These are phyloP conservation scores for Singerocomus inundabilis DNA, from an alignment of 1,284 basidiomycete genomes.

Conservation along the genomic window DNA sequence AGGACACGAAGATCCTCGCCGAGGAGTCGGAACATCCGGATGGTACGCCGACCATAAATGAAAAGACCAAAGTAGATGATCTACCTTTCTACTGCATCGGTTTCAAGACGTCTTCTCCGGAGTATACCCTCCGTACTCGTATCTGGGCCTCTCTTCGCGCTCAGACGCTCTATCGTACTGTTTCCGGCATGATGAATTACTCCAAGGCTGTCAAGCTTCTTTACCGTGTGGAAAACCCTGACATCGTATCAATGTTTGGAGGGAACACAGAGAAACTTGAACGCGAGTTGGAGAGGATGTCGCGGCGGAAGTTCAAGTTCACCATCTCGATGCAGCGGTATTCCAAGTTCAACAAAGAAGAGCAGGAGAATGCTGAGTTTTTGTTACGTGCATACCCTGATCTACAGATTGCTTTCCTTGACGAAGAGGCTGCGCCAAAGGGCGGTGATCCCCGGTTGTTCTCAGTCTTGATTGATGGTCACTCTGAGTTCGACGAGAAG, in stretches of 20 bases:
- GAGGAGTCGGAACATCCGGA: conserved; percentile 79
- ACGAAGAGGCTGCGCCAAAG: conserved; percentile 90
- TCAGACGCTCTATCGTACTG: conserved; percentile 97
- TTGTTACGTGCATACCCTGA: conserved; percentile 97
- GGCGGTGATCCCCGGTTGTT: conserved; percentile 90
- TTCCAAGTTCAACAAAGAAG: conserved; percentile 99
- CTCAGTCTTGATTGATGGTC: conserved; percentile 95
- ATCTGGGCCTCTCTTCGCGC: conserved; percentile 99
- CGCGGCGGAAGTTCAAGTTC: conserved; percentile 98
- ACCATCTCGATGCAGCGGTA: conserved; percentile 99
- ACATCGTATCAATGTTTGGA: conserved; percentile 94
- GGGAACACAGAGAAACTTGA: conserved; percentile 98
- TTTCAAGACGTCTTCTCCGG: conserved; percentile 98
- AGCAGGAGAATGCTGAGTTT: conserved; percentile 99
- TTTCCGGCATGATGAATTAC: conserved; percentile 99
- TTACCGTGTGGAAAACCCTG: conserved; percentile 99
- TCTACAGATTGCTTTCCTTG: conserved; percentile 97
- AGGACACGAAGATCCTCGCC: conserved; percentile 98
- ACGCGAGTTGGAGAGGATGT: conserved; percentile 96
- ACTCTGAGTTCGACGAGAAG: conserved; percentile 91
- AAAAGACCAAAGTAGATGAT: conserved; percentile 90
- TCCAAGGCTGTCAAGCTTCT: conserved; percentile 99
- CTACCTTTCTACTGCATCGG: conserved; percentile 99
- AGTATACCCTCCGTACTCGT: conserved; percentile 97
- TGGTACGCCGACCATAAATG: conserved; percentile 58